Conservation (phyloP, 306 rosid genomes). For the Benincasa hispida region DNA sequence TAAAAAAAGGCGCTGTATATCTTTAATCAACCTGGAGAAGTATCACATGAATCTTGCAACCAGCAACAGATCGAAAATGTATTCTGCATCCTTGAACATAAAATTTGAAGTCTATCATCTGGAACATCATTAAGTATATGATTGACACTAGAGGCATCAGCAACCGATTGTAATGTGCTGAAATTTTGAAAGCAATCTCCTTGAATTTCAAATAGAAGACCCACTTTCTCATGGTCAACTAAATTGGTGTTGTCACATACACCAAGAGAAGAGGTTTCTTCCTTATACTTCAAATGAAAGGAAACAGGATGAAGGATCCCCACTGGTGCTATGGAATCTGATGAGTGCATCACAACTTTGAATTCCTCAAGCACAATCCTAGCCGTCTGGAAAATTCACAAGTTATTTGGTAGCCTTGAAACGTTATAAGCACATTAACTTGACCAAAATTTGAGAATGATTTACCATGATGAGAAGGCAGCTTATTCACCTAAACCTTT, state of each 20-base stretch:
- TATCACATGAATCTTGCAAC: slow-evolving; percentile 52
- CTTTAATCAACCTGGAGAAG: slow-evolving; percentile 26
- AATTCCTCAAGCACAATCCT: slow-evolving; percentile 65
- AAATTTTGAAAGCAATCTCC: slow-evolving; percentile 33
- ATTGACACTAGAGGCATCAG: slow-evolving; percentile 23
- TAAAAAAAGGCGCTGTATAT: too few relatives aligned
- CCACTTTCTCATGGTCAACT: slow-evolving; percentile 22
- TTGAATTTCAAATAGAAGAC: slow-evolving; percentile 51
- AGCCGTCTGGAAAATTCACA: slow-evolving; percentile 48
- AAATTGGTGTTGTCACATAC: slow-evolving; percentile 23
- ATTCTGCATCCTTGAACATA: slow-evolving; percentile 45
- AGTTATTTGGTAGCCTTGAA: neutral
- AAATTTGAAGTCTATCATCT: slow-evolving; percentile 46
- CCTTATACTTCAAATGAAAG: slow-evolving; percentile 82
- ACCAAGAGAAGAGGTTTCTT: slow-evolving; percentile 15
- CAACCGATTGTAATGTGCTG: slow-evolving; percentile 28
- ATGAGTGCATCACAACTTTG: slow-evolving; percentile 72
- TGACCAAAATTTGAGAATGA: neutral
- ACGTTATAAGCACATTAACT: neutral
- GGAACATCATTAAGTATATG: slow-evolving; percentile 18
- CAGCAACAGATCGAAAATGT: slow-evolving; percentile 66
- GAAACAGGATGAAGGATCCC: slow-evolving; percentile 78
- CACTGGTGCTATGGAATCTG: slow-evolving; percentile 85
- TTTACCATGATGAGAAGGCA: neutral
- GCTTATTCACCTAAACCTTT: neutral